phyloP scores from a whole-genome alignment of 1,284 basidiomycete species.

The Cystobasidium slooffiae region DNA sequence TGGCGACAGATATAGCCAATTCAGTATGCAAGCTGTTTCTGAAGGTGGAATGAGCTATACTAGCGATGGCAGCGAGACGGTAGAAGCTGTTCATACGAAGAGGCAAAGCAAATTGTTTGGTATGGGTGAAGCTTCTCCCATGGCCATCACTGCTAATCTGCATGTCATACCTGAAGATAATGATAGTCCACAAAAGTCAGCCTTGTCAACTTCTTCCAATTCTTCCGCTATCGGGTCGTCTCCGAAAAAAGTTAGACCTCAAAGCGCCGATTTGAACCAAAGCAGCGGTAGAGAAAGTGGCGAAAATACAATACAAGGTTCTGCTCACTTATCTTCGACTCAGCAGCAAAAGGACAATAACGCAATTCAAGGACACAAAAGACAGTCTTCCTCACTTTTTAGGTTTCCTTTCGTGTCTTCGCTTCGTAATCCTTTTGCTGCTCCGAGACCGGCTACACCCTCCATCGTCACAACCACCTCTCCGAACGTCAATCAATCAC shows the following conservation, averaged over 20 bases:
- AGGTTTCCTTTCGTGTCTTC: conserved; percentile 42
- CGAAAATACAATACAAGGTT: too few species aligned
- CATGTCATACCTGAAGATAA: conserved; percentile 6
- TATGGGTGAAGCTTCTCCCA: neutral
- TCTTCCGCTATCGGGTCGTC: neutral
- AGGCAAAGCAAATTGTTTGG: conserved; percentile 18
- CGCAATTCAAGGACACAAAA: conserved; percentile 26
- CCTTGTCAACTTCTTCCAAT: neutral
- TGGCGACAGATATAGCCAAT: conserved; percentile 26
- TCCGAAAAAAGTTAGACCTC: conserved; percentile 8
- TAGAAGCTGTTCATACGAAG: conserved; percentile 7
- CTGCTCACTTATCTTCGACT: neutral
- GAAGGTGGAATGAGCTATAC: conserved; percentile 17
- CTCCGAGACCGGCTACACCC: neutral
- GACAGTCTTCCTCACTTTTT: conserved; percentile 39
- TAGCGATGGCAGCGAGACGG: conserved; percentile 8
- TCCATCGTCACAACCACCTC: neutral
- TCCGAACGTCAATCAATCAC: neutral
- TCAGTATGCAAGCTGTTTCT: conserved; percentile 19
- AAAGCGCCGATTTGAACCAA: conserved; percentile 9
- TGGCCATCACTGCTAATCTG: neutral
- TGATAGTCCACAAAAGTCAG: conserved; percentile 20
- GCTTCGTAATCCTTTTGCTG: conserved; percentile 26
- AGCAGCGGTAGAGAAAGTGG: neutral
- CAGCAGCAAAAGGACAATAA: neutral